Evolutionary conservation across 805 yeast genomes (phyloP), one percentile per base, ranked within the genome.

Genomic region (Monosporozyma solicola): DNA sequence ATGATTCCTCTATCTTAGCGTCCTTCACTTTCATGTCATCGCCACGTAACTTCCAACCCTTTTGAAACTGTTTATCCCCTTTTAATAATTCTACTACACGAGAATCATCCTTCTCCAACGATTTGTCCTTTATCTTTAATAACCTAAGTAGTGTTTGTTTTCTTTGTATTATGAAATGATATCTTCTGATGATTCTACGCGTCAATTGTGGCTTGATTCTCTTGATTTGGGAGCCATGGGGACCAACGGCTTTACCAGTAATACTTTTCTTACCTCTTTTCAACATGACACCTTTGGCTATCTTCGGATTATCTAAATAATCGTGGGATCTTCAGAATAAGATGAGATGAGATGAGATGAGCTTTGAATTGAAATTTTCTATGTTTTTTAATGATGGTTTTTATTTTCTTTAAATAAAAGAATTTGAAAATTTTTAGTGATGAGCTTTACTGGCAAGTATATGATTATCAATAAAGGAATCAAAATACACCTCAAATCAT

Each of bases 151-250:
- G 68, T 2, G 71, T 56, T 20, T 73, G 67, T 56, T 77, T 75
- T 55, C 79, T 76, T 59, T 84, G 87, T 53, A 84, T 75, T 15
- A 91, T 72, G 1, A 80, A 77, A 66, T 90, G 97, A 58, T 80
- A 89, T 41, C 89, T 68, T 52, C 96, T 76, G 29, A 91, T 91
- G 22, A 91, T 74, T 60, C 79, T 82, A 48, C 96, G 73, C 0
- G 96, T 85, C 60, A 80, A 74, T 46, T 77, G 75, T 3, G 89
- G 95, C 66, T 84, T 88, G 52, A 84, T 74, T 7, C 73, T 74
- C 2, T 84, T 82, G 8, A 66, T 64, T 31, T 69, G 63, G 43
- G 62, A 16, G 2, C 58, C 51, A 59, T 55, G 53, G 62, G 62
- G 47, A 68, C 69, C 27, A 68, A 66, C 46, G 63, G 62, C 53